Evolutionary conservation across 129 eudicot species (phyloP).

Genomic region (Mikania micrantha): DNA sequence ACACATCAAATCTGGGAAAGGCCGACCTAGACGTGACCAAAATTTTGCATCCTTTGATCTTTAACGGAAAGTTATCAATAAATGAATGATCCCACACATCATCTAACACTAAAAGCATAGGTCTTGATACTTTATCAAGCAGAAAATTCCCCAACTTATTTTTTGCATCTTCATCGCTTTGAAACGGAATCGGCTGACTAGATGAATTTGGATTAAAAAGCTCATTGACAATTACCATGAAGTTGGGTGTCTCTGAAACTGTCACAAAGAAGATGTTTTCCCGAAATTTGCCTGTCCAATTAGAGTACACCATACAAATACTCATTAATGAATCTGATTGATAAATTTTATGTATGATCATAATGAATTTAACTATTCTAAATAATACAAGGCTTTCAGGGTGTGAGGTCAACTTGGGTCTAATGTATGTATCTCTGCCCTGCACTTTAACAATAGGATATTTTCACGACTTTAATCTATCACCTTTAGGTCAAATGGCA

Average conservation of each 20-base stretch:
- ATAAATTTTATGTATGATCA: background rate
- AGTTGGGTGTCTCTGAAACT: conserved; percentile 22
- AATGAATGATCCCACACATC: conserved; percentile 33
- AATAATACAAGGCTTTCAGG: no score
- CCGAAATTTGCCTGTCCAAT: conserved; percentile 11
- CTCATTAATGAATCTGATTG: background rate
- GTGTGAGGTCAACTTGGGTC: no score
- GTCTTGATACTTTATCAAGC: conserved; percentile 6
- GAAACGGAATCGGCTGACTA: background rate
- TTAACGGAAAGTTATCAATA: conserved; percentile 7
- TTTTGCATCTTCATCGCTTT: conserved; percentile 22
- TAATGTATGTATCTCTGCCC: no score
- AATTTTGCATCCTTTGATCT: conserved; percentile 9
- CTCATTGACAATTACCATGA: conserved; percentile 24
- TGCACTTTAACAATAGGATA: no score
- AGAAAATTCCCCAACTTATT: conserved; percentile 21
- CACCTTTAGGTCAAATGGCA: no score
- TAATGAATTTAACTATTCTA: no score
- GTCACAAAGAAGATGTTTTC: conserved; percentile 28
- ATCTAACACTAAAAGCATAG: conserved; percentile 29
- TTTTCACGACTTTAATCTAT: no score
- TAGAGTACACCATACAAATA: background rate
- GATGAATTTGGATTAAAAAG: conserved; percentile 13
- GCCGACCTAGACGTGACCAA: conserved; percentile 14
- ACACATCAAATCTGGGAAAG: background rate